Conservation (phyloP, 225 moss, liverwort and hornwort species). For the Pleurozium schreberi region DNA sequence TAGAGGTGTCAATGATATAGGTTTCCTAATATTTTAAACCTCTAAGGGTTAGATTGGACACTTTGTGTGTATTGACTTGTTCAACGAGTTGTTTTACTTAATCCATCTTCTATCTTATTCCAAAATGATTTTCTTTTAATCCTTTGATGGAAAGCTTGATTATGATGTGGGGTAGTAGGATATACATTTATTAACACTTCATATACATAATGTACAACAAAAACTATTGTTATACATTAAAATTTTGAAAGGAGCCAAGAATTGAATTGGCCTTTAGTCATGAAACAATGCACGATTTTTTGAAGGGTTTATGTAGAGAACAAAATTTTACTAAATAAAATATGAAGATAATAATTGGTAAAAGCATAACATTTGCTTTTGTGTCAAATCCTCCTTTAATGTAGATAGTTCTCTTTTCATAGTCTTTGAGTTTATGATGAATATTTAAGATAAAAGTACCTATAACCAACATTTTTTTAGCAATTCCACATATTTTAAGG, state of each 20-base stretch:
- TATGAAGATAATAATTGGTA: background rate
- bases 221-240: background rate
- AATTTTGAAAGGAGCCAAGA: no score
- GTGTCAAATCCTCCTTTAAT: background rate
- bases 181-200: background rate
- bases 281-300: background rate
- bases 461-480: background rate
- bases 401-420: background rate
- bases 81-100: fast-evolving
- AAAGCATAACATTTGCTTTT: background rate
- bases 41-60: background rate
- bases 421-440: background rate
- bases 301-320: fast-evolving
- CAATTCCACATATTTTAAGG: background rate
- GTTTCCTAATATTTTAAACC: background rate
- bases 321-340: background rate
- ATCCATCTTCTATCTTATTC: background rate
- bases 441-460: background rate
- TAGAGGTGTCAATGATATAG: background rate
- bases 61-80: background rate
- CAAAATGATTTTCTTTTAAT: background rate
- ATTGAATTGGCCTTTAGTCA: fast-evolving
- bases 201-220: no score
- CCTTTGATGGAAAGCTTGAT: background rate
- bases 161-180: no score